A percentile compares a stretch with the other conserved stretches of the same genome.
phyloP scores from a whole-genome alignment of 2,329 filamentous ascomycete species.

The Talaromyces sp. region DNA sequence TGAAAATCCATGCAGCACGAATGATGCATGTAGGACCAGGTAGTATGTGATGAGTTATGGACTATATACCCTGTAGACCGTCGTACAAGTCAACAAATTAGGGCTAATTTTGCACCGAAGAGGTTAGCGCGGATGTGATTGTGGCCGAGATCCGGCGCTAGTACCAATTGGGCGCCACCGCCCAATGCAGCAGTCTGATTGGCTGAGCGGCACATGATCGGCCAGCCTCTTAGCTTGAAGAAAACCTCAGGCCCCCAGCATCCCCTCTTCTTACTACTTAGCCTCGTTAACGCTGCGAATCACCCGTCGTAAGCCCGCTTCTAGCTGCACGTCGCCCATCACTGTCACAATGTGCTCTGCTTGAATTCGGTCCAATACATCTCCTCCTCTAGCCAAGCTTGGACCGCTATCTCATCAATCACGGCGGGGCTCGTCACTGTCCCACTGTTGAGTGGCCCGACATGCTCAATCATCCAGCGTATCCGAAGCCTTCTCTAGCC shows the following conservation, averaged over 20 bases:
- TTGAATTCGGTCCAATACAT: neutral
- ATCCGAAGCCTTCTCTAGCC: constrained; percentile 11
- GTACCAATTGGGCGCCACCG: neutral
- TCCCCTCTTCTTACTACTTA: neutral
- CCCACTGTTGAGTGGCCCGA: neutral
- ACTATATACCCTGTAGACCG: neutral
- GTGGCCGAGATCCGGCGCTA: neutral
- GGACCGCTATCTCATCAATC: neutral
- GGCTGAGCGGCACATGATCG: constrained; percentile 1
- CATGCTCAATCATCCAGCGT: constrained; percentile 9
- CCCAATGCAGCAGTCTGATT: neutral
- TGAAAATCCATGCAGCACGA: neutral
- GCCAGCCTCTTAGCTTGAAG: neutral
- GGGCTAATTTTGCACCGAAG: constrained; percentile 1
- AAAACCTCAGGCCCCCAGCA: neutral
- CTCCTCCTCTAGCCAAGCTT: neutral
- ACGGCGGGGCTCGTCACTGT: constrained; percentile 1
- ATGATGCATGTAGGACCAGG: neutral
- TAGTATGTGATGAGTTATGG: neutral
- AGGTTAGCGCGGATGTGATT: neutral
- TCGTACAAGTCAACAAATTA: neutral
- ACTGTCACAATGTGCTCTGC: constrained; percentile 9
- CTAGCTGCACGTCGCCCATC: constrained; percentile 6
- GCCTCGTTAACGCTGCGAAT: constrained; percentile 8
- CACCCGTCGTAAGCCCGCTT: constrained; percentile 1